These are phyloP conservation scores for Aspergillus egyptiacus DNA, from an alignment of 495 filamentous ascomycete species.

Conservation along the genomic window DNA sequence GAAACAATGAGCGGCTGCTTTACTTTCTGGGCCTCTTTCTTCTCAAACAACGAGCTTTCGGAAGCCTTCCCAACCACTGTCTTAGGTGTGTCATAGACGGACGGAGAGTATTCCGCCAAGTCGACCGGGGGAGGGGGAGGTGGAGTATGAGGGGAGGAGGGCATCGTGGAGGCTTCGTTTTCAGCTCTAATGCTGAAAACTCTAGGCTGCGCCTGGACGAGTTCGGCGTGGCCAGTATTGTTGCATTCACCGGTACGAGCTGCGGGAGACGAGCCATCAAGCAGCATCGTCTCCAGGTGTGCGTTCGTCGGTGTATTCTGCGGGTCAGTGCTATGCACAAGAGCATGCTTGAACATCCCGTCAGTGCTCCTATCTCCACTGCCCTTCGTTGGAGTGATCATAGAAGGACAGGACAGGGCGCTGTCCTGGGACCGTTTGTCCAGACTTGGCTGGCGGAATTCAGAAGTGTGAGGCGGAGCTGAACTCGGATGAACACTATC, in stretches of 20 bases:
- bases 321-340: neutral
- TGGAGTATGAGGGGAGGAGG: neutral
- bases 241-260: constrained; percentile 15
- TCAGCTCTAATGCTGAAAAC: constrained; percentile 14
- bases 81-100: constrained; percentile 3
- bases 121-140: neutral
- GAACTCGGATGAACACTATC: constrained; percentile 13
- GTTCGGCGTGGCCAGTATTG: constrained; percentile 13
- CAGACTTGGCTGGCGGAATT: neutral
- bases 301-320: neutral
- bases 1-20: constrained; percentile 17
- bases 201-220: constrained; percentile 8
- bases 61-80: neutral
- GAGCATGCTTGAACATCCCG: constrained; percentile 3
- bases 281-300: constrained; percentile 9
- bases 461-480: constrained; percentile 12
- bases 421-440: constrained; percentile 2
- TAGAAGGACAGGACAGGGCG: neutral
- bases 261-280: constrained; percentile 18
- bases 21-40: neutral
- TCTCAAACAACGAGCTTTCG: neutral
- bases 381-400: neutral
- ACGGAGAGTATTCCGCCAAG: constrained; percentile 9
- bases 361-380: neutral
- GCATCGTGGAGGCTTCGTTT: neutral